Evolutionary conservation across 805 yeast species (phyloP).

Genomic region (Kodamaea nitidulidarum): DNA sequence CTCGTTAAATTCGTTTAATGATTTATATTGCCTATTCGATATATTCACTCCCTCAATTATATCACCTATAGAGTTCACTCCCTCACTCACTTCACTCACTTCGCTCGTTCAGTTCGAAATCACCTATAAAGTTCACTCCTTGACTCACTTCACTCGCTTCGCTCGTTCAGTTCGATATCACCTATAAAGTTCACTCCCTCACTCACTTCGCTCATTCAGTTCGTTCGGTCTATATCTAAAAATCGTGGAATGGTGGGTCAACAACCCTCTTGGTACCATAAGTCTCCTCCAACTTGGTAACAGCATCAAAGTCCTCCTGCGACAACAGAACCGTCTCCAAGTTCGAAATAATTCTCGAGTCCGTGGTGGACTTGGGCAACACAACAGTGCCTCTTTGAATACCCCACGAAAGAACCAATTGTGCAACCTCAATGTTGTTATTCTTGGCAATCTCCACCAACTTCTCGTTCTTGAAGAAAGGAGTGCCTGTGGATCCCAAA

Average conservation of each 20-base stretch:
- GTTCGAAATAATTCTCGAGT: constrained; percentile 34
- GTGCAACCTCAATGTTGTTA: constrained; percentile 43
- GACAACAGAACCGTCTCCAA: constrained; percentile 32
- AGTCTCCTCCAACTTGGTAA: constrained; percentile 28
- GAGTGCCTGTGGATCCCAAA: constrained; percentile 58
- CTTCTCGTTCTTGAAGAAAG: constrained; percentile 43
- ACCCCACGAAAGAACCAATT: constrained; percentile 56
- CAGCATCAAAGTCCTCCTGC: constrained; percentile 33
- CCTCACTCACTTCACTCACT: too few species aligned
- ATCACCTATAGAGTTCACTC: too few species aligned
- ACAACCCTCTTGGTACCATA: constrained; percentile 31
- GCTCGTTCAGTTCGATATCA: too few species aligned
- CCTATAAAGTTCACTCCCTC: too few species aligned
- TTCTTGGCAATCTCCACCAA: constrained; percentile 44
- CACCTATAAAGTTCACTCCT: too few species aligned
- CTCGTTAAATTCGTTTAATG: too few species aligned
- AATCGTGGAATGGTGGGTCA: constrained; percentile 21
- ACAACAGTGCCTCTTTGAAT: constrained; percentile 52
- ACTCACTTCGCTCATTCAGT: too few species aligned
- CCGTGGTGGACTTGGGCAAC: constrained; percentile 35
- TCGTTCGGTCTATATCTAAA: constrained; percentile 7
- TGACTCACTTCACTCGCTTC: too few species aligned
- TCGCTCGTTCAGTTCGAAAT: too few species aligned
- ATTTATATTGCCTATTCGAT: too few species aligned
- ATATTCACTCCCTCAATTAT: too few species aligned